Evolutionary conservation across 1,284 basidiomycete genomes (phyloP).

Genomic region (Taiwanofungus camphoratus): DNA sequence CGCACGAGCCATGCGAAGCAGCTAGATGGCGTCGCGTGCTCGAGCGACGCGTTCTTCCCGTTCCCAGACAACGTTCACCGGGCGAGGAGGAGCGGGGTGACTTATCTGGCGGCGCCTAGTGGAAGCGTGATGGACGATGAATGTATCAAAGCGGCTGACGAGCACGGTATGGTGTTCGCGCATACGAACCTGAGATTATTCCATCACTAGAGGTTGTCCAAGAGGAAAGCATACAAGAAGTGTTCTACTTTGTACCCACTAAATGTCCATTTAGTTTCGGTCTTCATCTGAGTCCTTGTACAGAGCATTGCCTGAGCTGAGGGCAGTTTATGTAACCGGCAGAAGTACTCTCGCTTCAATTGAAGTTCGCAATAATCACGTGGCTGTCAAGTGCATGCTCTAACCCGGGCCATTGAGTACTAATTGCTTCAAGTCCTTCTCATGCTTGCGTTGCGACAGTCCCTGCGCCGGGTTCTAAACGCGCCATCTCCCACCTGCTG

Average conservation of each 20-base stretch:
- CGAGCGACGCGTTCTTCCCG: conserved; percentile 98
- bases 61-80: conserved; percentile 98
- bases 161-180: conserved; percentile 83
- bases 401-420: too few relatives aligned
- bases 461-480: neutral
- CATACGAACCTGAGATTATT: conserved; percentile 80
- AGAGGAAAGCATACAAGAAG: too few relatives aligned
- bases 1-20: conserved; percentile 66
- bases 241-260: too few relatives aligned
- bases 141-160: conserved; percentile 92
- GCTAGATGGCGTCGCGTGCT: conserved; percentile 85
- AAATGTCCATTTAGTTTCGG: too few relatives aligned
- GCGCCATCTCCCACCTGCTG: neutral
- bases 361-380: too few relatives aligned
- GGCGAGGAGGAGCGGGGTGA: conserved; percentile 86
- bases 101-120: conserved; percentile 90
- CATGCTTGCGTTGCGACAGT: neutral
- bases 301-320: too few relatives aligned
- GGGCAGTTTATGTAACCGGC: too few relatives aligned
- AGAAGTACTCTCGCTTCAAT: too few relatives aligned
- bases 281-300: too few relatives aligned
- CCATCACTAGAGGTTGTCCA: conserved; percentile 63
- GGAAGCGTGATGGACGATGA: conserved; percentile 97
- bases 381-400: too few relatives aligned
- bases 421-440: too few relatives aligned